Conservation (phyloP, 495 filamentous ascomycete species). For the Apodospora peruviana region DNA sequence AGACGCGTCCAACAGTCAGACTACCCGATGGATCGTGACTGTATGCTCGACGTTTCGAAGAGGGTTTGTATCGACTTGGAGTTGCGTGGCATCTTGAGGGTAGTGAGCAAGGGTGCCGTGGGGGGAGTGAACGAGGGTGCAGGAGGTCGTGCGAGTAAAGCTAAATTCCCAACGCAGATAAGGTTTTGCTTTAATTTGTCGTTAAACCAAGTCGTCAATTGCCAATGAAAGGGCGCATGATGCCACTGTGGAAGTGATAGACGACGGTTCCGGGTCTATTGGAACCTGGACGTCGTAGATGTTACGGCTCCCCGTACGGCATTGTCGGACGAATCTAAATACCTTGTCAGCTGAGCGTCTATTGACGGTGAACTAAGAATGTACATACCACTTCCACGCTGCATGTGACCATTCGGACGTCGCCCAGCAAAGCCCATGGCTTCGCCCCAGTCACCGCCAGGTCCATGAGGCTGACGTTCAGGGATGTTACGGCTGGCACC, state of each 20-base stretch:
- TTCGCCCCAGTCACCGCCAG: conserved; percentile 63
- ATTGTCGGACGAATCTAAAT: conserved; percentile 29
- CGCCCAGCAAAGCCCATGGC: conserved; percentile 62
- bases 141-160: neutral
- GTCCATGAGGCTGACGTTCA: conserved; percentile 77
- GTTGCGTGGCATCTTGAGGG: no score
- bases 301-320: conserved; percentile 18
- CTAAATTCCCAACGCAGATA: neutral
- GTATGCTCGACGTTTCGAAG: no score
- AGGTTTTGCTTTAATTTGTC: neutral
- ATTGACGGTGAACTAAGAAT: neutral
- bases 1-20: no score
- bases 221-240: neutral
- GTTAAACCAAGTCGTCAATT: neutral
- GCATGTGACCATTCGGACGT: conserved; percentile 74
- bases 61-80: no score
- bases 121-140: neutral
- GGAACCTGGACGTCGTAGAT: conserved; percentile 21
- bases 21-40: no score
- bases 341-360: neutral
- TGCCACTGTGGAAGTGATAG: neutral
- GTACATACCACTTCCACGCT: conserved; percentile 65
- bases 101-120: neutral
- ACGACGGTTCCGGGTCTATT: conserved; percentile 11
- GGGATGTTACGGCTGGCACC: conserved; percentile 61